Evolutionary conservation across 805 yeast genomes (phyloP), one percentile per base, ranked within the genome.

Genomic region (Wickerhamiella hasegawae): DNA sequence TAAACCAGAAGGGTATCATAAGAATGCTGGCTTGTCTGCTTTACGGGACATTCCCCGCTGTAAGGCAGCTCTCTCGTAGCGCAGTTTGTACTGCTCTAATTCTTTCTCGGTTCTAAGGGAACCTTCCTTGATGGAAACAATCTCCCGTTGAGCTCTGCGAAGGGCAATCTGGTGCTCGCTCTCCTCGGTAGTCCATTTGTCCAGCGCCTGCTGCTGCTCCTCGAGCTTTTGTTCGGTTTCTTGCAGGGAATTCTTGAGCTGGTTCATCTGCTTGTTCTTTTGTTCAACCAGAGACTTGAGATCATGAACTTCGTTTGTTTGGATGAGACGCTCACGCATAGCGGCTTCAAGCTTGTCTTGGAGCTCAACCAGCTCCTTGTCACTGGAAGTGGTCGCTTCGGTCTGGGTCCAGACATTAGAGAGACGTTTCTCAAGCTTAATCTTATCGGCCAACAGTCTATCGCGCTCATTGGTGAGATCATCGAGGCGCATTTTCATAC

Each of bases 391-490:
- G 42, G 22, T 58, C 44, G 33, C 63, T 59, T 26, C 51, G 57
- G 29, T 63, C 56, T 45, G 62, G 56, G 42, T 65, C 65, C 28
- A 52, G 18, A 66, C 49, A 9, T 60, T 66, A 27, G 58, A 51
- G 14, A 69, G 55, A 35, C 66, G 60, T 21, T 39, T 42, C 46
- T 73, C 76, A 32, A 69, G 51, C 15, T 54, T 48, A 43, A 64
- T 48, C 57, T 68, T 67, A 11, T 73, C 68, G 20, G 58, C 60
- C 36, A 72, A 55, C 35, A 82, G 55, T 24, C 63, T 63, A 46
- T 75, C 77, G 42, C 84, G 68, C 46, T 81, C 90, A 4, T 49
- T 57, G 1, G 71, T 56, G 23, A 83, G 58, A 33, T 75, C 76
- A 27, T 67, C 73, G 41, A 79, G 65, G 4, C 76, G 63, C 9